These are phyloP conservation scores for Amaranthus hypochondriacus DNA, from an alignment of 148 eudicot genomes.

Conservation along the genomic window DNA sequence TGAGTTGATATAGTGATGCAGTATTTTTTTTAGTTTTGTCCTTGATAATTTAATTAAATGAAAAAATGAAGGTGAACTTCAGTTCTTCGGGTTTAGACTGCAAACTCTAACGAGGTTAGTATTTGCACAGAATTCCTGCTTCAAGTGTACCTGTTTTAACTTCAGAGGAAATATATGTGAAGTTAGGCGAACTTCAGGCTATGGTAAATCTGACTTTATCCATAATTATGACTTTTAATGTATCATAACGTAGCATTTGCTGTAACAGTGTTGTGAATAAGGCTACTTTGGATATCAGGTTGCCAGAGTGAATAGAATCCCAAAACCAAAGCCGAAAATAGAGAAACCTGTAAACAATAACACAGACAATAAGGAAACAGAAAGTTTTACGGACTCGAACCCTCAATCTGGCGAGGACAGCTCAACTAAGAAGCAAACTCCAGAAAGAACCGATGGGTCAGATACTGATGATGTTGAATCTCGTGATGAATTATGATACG, in stretches of 20 bases:
- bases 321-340: conserved; percentile 90
- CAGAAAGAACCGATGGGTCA: conserved; percentile 31
- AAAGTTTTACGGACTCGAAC: conserved; percentile 30
- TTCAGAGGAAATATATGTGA: conserved; percentile 66
- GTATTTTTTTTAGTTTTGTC: neutral
- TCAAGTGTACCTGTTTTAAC: conserved; percentile 59
- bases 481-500: conserved; percentile 68
- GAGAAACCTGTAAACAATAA: conserved; percentile 76
- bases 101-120: neutral
- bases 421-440: conserved; percentile 30
- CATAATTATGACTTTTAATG: neutral
- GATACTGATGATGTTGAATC: conserved; percentile 27
- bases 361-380: conserved; percentile 32
- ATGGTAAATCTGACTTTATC: conserved; percentile 40
- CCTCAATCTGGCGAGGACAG: conserved; percentile 33
- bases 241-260: neutral
- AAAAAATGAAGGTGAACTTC: neutral
- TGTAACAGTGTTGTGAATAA: conserved; percentile 4
- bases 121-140: conserved; percentile 49
- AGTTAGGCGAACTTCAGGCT: conserved; percentile 67
- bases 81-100: neutral
- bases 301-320: conserved; percentile 56
- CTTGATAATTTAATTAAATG: neutral
- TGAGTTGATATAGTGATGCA: neutral
- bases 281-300: conserved; percentile 40